Conservation (phyloP, 345 rosid species). For the Hibiscus syriacus region DNA sequence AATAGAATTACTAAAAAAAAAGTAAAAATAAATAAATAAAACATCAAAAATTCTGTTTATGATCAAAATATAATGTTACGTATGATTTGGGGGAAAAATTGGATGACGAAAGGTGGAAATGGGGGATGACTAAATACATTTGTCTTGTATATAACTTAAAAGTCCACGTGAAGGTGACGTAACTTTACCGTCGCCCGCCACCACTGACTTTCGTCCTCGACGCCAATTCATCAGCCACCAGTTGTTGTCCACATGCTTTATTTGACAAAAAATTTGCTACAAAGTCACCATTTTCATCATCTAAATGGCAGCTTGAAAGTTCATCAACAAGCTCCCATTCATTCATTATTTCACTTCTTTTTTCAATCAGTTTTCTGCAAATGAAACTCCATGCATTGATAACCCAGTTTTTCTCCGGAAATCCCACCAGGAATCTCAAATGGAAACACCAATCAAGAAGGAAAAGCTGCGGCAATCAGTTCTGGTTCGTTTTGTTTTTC, state of each 20-base stretch:
- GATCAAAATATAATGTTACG: no score
- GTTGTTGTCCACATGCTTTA: neutral
- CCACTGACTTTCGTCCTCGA: no score
- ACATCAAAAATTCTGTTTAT: no score
- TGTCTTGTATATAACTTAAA: no score
- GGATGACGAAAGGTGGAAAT: no score
- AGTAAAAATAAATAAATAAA: no score
- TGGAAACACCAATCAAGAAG: slow-evolving; percentile 2
- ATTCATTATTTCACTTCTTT: neutral
- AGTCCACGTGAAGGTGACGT: no score
- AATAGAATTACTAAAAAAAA: no score
- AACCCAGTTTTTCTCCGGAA: neutral
- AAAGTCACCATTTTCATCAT: neutral
- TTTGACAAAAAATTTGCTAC: neutral
- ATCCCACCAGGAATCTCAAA: neutral
- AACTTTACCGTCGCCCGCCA: no score
- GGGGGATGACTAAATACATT: no score
- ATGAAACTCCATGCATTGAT: neutral
- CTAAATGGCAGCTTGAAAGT: neutral
- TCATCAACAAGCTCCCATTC: neutral
- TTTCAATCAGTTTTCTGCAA: neutral
- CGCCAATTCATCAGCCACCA: no score
- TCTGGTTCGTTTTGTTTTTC: slow-evolving; percentile 12
- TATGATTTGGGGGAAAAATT: no score
- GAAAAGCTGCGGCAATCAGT: neutral